Evolutionary conservation across 257 asterid species (phyloP), one percentile per base, ranked within the genome.

Genomic region (Hygrophila difformis): DNA sequence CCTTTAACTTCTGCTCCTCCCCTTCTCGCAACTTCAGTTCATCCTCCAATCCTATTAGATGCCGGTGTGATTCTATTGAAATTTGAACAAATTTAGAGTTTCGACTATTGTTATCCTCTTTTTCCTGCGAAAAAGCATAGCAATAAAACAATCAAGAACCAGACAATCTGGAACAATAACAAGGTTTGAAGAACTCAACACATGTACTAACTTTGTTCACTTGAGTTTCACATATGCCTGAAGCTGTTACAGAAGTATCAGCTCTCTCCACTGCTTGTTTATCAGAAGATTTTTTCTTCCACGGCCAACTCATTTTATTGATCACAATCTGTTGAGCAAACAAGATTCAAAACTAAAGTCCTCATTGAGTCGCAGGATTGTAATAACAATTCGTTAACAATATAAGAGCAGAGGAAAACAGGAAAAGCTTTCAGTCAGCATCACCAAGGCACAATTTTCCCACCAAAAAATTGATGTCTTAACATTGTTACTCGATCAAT

Each of bases 251-350:
- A 49, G 70, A 77, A 51, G 72, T 33, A 9, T 33, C 2, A 33
- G 37, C 12, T 33, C 10, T 33, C 37, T 33, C 93, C 11, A 56
- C 62, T 26, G 68, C 69, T 28, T 77, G 74, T 62, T 82, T 85
- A 55, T 85, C 96, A 40, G 93, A 85, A 31, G 94, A 79, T 55
- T 85, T 89, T 61, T 80, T 89, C 92, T 89, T 89, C 98, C 98
- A 89, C 0, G 94, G 98, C 98, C 98, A 89, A 70, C 93, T 79
- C 67, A 87, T 59, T 48, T 66, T 77, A 55, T 88, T 94, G 94
- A 85, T 85, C 46, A 49, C 53, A 38, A 48, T 51, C 82, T 79
- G 72, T 38, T 23, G 24, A 5, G 12, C 12, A 33, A 39, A 54
- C 12, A 47, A n/a, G n/a, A n/a, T n/a, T n/a, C n/a, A n/a, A n/a